Percentiles rank a stretch among this genome's conserved stretches.
These are phyloP conservation scores for Fusarium kyushuense DNA, from an alignment of 2,329 filamentous ascomycete genomes.

Conservation along the genomic window DNA sequence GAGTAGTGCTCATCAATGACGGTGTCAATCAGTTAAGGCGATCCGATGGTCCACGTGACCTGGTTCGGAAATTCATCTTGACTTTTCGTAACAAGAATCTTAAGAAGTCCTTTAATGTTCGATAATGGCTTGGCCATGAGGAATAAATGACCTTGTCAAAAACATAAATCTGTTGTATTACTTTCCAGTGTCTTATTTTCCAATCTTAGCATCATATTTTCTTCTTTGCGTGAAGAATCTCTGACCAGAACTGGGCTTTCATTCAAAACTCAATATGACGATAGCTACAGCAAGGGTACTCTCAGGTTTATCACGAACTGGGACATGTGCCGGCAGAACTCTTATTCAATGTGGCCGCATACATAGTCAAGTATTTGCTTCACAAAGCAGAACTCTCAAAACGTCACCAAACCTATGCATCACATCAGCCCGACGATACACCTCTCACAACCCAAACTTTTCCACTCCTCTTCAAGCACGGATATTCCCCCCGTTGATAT, in stretches of 20 bases:
- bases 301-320: neutral
- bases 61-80: constrained; percentile 5
- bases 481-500: constrained; percentile 39
- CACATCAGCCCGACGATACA: constrained; percentile 1
- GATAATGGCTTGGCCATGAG: neutral
- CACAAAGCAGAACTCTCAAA: neutral
- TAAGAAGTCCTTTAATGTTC: neutral
- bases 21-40: neutral
- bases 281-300: constrained; percentile 17
- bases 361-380: neutral
- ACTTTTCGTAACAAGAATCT: constrained; percentile 9
- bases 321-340: neutral
- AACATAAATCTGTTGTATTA: accelerated
- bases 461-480: constrained; percentile 56
- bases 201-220: neutral
- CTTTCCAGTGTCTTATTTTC: too few species aligned
- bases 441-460: constrained; percentile 53
- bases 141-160: neutral
- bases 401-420: neutral
- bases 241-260: neutral
- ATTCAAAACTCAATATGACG: constrained; percentile 5
- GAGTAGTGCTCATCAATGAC: neutral
- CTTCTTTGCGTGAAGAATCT: neutral
- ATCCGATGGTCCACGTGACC: constrained; percentile 40
- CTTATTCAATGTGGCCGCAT: neutral